Conservation (phyloP, 345 rosid genomes). For the Sisymbrium altissimum region DNA sequence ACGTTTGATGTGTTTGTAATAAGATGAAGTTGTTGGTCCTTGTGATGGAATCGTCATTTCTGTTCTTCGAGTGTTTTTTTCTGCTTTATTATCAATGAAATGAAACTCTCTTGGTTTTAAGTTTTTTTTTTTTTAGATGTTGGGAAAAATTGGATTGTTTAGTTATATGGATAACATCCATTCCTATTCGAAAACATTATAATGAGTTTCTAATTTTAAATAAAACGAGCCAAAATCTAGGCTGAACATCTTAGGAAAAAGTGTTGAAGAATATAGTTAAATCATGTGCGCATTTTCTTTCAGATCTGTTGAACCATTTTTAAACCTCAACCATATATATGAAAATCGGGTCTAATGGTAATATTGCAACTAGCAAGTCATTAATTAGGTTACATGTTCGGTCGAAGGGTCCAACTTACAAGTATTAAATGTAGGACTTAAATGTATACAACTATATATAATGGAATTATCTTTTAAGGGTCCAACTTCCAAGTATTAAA, state of each 20-base stretch:
- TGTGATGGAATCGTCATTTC: conserved; percentile 1
- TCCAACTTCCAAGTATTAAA: too few relatives aligned
- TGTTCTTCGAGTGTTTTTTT: background rate
- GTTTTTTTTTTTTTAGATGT: background rate
- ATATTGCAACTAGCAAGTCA: too few relatives aligned
- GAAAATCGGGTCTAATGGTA: too few relatives aligned
- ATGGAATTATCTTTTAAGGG: too few relatives aligned
- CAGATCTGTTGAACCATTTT: background rate
- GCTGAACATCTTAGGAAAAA: background rate
- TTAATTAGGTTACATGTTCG: too few relatives aligned
- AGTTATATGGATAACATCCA: background rate
- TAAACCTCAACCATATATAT: background rate
- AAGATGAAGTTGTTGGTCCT: background rate
- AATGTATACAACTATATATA: too few relatives aligned
- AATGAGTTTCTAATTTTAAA: too few relatives aligned
- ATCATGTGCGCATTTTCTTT: background rate
- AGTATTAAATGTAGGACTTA: too few relatives aligned
- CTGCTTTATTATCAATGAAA: conserved; percentile 8
- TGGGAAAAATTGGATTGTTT: background rate
- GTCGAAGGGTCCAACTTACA: too few relatives aligned
- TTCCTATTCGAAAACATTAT: background rate
- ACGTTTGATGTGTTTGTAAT: conserved; percentile 3
- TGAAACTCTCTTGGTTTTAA: background rate
- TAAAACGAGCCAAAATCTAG: background rate
- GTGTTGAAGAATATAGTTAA: background rate